Evolutionary conservation across 371 early-diverging fungal species (phyloP).

Genomic region (Saksenaea vasiformis): DNA sequence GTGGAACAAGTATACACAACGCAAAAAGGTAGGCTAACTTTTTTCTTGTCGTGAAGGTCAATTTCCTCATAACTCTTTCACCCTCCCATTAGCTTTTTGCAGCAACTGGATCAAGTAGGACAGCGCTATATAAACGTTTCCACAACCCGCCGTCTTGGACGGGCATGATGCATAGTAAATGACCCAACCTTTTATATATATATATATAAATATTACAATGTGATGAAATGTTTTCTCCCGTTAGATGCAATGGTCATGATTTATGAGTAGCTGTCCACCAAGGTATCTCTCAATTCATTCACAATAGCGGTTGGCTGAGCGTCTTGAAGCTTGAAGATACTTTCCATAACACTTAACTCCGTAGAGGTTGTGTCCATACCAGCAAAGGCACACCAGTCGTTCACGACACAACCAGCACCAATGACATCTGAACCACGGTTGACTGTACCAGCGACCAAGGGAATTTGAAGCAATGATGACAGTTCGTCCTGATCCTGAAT

Average conservation of each 20-base stretch:
- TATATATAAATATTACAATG: constrained; percentile 1
- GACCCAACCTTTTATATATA: too few relatives aligned
- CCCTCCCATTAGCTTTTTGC: constrained; percentile 16
- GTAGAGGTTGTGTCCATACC: constrained; percentile 98
- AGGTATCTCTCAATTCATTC: constrained; percentile 90
- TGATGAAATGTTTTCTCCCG: constrained; percentile 6
- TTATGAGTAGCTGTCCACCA: constrained; percentile 89
- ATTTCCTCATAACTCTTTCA: neutral
- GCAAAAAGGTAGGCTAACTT: constrained; percentile 50
- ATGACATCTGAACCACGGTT: constrained; percentile 99
- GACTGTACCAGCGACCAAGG: constrained; percentile 99
- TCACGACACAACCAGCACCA: constrained; percentile 98
- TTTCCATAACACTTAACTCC: constrained; percentile 98
- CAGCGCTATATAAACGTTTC: constrained; percentile 10
- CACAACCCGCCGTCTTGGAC: constrained; percentile 5
- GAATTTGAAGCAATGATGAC: constrained; percentile 96
- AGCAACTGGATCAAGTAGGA: constrained; percentile 13
- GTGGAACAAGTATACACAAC: constrained; percentile 89
- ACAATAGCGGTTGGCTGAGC: constrained; percentile 90
- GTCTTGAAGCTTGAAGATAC: constrained; percentile 97
- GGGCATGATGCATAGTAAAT: neutral
- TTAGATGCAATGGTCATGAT: constrained; percentile 17
- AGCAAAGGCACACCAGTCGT: constrained; percentile 99
- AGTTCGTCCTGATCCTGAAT: constrained; percentile 99
- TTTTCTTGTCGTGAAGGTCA: neutral